Percentiles rank a stretch among this genome's conserved stretches.
These are phyloP conservation scores for Inga oerstediana DNA, from an alignment of 306 rosid species.

Conservation along the genomic window DNA sequence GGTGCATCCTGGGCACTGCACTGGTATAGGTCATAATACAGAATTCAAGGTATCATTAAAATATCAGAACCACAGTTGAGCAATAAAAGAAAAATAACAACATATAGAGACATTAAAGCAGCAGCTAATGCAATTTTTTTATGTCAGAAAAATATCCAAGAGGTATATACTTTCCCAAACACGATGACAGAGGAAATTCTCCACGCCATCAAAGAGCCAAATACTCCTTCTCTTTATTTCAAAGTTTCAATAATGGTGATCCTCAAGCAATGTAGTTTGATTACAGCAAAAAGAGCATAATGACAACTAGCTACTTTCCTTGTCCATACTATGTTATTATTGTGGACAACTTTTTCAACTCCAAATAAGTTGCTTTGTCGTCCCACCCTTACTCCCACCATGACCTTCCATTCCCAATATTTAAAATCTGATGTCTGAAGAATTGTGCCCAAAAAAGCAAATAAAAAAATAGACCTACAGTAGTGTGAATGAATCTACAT, in stretches of 20 bases:
- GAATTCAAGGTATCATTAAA: not conserved
- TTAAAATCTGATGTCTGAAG: conserved; percentile 38
- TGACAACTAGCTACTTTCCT: conserved; percentile 59
- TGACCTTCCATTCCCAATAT: conserved; percentile 14
- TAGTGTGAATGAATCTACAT: conserved; percentile 64
- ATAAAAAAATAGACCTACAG: not conserved
- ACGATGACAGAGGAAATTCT: conserved; percentile 39
- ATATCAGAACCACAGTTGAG: conserved; percentile 12
- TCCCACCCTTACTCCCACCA: conserved; percentile 24
- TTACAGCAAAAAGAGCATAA: conserved; percentile 44
- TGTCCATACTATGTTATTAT: conserved; percentile 45
- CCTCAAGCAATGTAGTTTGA: conserved; percentile 49
- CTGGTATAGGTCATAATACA: not conserved
- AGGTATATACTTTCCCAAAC: conserved; percentile 45
- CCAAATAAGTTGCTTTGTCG: conserved; percentile 32
- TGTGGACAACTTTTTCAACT: conserved; percentile 51
- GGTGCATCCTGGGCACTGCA: not conserved
- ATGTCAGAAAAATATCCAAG: conserved; percentile 31
- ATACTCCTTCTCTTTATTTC: conserved; percentile 46
- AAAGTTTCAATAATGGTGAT: conserved; percentile 43
- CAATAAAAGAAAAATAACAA: not conserved
- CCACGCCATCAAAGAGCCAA: not conserved
- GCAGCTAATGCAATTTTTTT: not conserved
- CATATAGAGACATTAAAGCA: no score
- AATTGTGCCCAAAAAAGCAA: not conserved